These are phyloP conservation scores for Claviceps arundinis DNA, from an alignment of 2,329 filamentous ascomycete genomes.

Conservation along the genomic window DNA sequence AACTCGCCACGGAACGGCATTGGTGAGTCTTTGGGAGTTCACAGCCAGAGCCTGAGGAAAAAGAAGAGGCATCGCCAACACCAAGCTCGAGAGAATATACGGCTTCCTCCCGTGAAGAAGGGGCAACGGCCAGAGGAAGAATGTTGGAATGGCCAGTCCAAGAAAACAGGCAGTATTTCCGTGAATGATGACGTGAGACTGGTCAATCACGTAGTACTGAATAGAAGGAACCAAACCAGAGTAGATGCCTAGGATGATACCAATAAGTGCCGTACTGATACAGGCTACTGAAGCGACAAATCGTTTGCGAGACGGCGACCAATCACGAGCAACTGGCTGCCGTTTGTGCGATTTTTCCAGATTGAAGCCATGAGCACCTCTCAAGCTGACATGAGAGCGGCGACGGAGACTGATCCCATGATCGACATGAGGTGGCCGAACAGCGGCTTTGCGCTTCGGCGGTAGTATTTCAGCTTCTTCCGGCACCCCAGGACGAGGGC, in stretches of 20 bases:
- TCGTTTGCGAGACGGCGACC: conserved; percentile 52
- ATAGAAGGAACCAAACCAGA: conserved; percentile 67
- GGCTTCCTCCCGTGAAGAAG: conserved; percentile 65
- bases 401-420: conserved; percentile 32
- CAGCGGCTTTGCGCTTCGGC: conserved; percentile 13
- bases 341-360: conserved; percentile 41
- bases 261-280: conserved; percentile 58
- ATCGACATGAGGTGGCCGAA: conserved; percentile 14
- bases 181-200: conserved; percentile 51
- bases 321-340: conserved; percentile 59
- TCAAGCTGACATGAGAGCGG: conserved; percentile 41
- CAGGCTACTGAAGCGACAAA: conserved; percentile 57
- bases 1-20: conserved; percentile 40
- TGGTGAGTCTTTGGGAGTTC: conserved; percentile 40
- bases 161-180: conserved; percentile 64
- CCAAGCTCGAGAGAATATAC: conserved; percentile 57
- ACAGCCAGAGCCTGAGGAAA: conserved; percentile 64
- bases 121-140: conserved; percentile 61
- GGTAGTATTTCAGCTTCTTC: conserved; percentile 12
- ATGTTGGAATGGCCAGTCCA: conserved; percentile 55
- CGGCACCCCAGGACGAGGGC: conserved; percentile 2
- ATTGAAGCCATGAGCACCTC: conserved; percentile 35
- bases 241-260: conserved; percentile 61
- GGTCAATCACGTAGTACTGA: conserved; percentile 62
- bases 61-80: conserved; percentile 56